Conservation (phyloP, 257 asterid genomes). For the Paraleonurus japonicus region DNA sequence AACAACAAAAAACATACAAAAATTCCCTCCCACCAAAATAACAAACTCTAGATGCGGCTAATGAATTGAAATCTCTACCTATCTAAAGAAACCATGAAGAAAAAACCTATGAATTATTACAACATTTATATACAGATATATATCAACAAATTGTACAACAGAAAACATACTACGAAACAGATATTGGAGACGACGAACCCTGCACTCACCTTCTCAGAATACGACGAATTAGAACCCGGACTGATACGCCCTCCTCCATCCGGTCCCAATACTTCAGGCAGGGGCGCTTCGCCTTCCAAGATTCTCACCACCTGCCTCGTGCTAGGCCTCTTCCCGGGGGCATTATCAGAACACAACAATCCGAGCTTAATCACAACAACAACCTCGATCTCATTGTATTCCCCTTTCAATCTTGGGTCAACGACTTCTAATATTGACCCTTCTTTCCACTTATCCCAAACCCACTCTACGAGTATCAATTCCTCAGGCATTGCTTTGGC, state of each 20-base stretch:
- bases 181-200: conserved; percentile 36
- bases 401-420: conserved; percentile 50
- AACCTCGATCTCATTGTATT: conserved; percentile 46
- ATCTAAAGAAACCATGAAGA: neutral
- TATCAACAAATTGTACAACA: neutral
- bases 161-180: conserved; percentile 17
- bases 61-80: neutral
- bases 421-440: conserved; percentile 49
- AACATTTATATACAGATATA: conserved; percentile 1
- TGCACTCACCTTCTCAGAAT: conserved; percentile 43
- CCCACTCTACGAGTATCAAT: conserved; percentile 72
- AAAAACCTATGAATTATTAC: too few species aligned
- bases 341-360: conserved; percentile 57
- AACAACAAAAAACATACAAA: neutral
- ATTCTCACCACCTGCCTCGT: conserved; percentile 59
- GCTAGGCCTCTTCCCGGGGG: conserved; percentile 51
- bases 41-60: neutral
- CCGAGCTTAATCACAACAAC: conserved; percentile 60
- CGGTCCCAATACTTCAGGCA: conserved; percentile 42
- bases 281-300: conserved; percentile 51
- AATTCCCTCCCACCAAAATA: neutral
- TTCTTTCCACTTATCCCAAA: conserved; percentile 64
- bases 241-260: conserved; percentile 32
- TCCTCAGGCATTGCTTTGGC: conserved; percentile 68
- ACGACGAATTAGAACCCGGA: conserved; percentile 35